Evolutionary conservation across 345 rosid species (phyloP), one percentile per base, ranked within the genome.

Genomic region (Geranium brycei): DNA sequence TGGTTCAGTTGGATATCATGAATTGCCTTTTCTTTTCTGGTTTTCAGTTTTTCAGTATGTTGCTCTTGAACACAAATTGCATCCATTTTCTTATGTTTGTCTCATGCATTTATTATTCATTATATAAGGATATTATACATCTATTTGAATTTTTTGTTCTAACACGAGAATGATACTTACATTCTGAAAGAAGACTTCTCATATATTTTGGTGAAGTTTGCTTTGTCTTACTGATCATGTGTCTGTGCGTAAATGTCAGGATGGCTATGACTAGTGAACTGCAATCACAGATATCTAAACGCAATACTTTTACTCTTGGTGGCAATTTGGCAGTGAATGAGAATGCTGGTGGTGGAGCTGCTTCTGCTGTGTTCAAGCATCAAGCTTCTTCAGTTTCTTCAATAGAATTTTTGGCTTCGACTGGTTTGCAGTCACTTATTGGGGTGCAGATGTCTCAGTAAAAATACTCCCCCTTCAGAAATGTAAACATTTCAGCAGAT

Each of bases 251-350:
- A 62, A 66, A 47, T 76, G 56, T 67, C 85, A 88, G 97, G 74
- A 87, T 88, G 97, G 89, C 82, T 72, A 90, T 91, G 95, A 59
- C 84, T 71, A 88, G 89, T 74, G 76, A 91, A 81, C 80, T 91
- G 72, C 88, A 85, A 66, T 82, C 95, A 35, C 91, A 80, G 65
- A 65, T 95, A 68, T 95, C 99, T n/a, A 84, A 95, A 73, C 68
- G 73, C 31, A 82, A 83, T 71, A 73, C 80, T 38, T 51, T 95
- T 40, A 84, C 83, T 59, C 74, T 91, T 70, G 91, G 81, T 61
- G 97, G 97, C 40, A 84, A 87, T 78, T 71, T 95, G 78, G 86
- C 81, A 63, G 97, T 88, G 41, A 80, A 69, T 62, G 86, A 82
- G 73, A 72, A 77, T 59, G 62, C 91, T 57, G 91, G 95, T 61